These are phyloP conservation scores for Hymenoscyphus infarciens DNA, from an alignment of 2,329 filamentous ascomycete genomes.

Conservation along the genomic window DNA sequence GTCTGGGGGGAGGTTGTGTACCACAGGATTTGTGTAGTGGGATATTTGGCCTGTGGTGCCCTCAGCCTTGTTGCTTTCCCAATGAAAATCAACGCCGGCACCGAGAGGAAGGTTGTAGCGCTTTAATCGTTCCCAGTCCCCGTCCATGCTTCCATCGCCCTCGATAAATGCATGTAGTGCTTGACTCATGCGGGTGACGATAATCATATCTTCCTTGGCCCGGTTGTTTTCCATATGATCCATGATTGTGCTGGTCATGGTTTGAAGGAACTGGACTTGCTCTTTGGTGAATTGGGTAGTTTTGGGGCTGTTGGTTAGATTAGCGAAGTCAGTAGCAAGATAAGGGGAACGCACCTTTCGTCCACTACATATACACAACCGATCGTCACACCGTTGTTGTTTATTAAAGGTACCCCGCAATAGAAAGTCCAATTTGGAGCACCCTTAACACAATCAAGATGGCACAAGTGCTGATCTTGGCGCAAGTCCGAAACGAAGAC, in stretches of 20 bases:
- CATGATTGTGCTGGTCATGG: conserved; percentile 53
- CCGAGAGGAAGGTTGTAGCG: conserved; percentile 24
- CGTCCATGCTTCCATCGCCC: conserved; percentile 35
- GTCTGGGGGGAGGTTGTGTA: neutral
- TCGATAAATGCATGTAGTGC: conserved; percentile 52
- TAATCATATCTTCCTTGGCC: conserved; percentile 48
- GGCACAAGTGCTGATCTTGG: conserved; percentile 18
- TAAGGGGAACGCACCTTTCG: neutral
- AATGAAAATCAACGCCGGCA: conserved; percentile 24
- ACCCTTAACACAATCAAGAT: conserved; percentile 24
- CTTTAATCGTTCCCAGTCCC: conserved; percentile 27
- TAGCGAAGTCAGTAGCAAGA: too few relatives aligned
- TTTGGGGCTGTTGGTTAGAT: conserved; percentile 43
- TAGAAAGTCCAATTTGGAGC: conserved; percentile 27
- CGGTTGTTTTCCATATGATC: conserved; percentile 57
- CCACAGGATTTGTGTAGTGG: neutral
- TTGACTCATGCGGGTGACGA: conserved; percentile 49
- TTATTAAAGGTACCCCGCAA: conserved; percentile 28
- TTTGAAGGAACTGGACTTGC: conserved; percentile 53
- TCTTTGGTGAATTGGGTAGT: conserved; percentile 44
- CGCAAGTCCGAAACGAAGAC: conserved; percentile 24
- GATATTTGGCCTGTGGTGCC: neutral
- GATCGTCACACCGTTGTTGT: conserved; percentile 28
- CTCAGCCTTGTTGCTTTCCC: conserved; percentile 25
- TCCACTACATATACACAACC: conserved; percentile 47